phyloP scores from a whole-genome alignment of 2,329 filamentous ascomycete species.

The Ophioceras dolichostomum region DNA sequence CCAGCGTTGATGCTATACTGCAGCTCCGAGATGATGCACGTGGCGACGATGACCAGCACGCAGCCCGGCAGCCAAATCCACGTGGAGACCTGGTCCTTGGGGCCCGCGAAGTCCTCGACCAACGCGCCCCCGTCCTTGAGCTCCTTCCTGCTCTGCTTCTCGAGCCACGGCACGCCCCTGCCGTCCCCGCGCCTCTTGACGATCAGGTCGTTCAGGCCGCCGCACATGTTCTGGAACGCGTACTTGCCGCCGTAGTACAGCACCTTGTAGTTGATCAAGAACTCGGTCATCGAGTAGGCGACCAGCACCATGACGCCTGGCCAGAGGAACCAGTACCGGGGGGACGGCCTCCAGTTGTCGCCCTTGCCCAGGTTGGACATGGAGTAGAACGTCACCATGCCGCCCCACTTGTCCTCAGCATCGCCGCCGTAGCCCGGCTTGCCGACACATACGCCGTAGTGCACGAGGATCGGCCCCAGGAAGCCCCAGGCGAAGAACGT shows the following conservation, averaged over 20 bases:
- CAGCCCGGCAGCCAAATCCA: conserved; percentile 40
- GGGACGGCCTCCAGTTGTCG: conserved; percentile 14
- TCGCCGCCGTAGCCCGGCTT: not conserved
- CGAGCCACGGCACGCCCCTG: not conserved
- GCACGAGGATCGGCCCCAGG: conserved; percentile 31
- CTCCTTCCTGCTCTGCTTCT: conserved; percentile 12
- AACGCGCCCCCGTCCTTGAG: conserved; percentile 17
- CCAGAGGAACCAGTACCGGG: conserved; percentile 30
- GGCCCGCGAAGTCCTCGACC: conserved; percentile 25
- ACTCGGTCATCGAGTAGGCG: conserved; percentile 26
- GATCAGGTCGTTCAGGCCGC: not conserved
- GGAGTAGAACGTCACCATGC: not conserved
- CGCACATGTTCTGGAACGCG: conserved; percentile 7
- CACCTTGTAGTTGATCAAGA: conserved; percentile 24
- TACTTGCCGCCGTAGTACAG: conserved; percentile 22
- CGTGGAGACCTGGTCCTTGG: conserved; percentile 34
- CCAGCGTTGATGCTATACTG: conserved; percentile 45
- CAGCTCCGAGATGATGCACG: conserved; percentile 34
- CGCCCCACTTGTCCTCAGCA: not conserved
- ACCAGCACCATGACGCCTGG: conserved; percentile 30
- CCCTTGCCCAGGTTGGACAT: conserved; percentile 10
- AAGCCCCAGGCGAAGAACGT: conserved; percentile 42
- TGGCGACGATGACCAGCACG: conserved; percentile 34
- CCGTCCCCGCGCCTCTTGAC: not conserved
- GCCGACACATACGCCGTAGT: conserved; percentile 27